A percentile compares a stretch with the other conserved stretches of the same genome.
phyloP scores from a whole-genome alignment of 495 filamentous ascomycete species.

The Schizothecium vesticola region DNA sequence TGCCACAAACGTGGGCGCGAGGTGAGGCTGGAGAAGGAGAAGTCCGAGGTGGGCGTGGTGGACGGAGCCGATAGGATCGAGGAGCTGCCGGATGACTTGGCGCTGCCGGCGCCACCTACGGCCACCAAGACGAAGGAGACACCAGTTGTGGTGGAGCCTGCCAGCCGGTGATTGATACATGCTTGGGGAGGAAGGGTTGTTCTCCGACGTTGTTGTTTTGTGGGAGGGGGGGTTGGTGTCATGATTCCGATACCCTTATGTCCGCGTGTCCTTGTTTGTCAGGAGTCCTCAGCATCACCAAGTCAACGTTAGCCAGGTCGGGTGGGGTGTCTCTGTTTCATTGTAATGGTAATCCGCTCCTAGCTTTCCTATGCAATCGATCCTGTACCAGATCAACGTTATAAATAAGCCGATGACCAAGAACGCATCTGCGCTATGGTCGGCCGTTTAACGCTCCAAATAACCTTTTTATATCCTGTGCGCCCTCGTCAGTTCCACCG shows the following conservation, averaged over 20 bases:
- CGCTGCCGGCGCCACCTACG: slow-evolving; percentile 17
- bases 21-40: slow-evolving; percentile 68
- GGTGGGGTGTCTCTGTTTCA: not conserved
- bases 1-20: slow-evolving; percentile 91
- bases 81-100: slow-evolving; percentile 31
- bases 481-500: not conserved
- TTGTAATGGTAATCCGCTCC: not conserved
- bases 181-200: not conserved
- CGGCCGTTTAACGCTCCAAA: too few relatives aligned
- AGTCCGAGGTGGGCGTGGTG: slow-evolving; percentile 12
- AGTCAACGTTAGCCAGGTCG: not conserved
- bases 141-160: slow-evolving; percentile 13
- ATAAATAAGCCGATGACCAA: not conserved
- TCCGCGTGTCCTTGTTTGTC: not conserved
- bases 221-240: not conserved
- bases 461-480: not conserved
- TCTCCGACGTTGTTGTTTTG: not conserved
- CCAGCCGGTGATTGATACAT: not conserved
- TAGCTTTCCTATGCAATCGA: not conserved
- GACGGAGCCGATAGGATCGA: slow-evolving; percentile 24
- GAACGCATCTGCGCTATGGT: not conserved
- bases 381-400: not conserved
- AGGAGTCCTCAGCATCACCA: not conserved
- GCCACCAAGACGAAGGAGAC: not conserved
- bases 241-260: not conserved